A percentile compares a stretch with the other conserved stretches of the same genome.
Evolutionary conservation across 495 filamentous ascomycete genomes (phyloP).

Genomic region (Polyplosphaeria fusca): DNA sequence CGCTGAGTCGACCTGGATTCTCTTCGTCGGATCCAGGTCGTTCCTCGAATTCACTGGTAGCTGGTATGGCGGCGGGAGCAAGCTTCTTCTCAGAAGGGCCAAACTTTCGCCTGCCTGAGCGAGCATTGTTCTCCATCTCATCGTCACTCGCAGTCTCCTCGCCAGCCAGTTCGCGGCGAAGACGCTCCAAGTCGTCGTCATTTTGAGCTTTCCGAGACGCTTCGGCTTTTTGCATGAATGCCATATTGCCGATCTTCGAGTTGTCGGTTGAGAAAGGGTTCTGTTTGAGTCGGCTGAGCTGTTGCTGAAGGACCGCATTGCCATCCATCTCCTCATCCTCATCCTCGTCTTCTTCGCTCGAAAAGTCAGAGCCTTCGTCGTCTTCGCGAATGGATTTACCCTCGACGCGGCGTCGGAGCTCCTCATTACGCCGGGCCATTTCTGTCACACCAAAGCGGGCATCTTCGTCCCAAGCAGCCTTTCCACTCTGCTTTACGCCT

Average conservation of each 20-base stretch:
- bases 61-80: neutral
- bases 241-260: slow-evolving; percentile 65
- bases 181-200: slow-evolving; percentile 70
- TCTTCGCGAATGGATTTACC: slow-evolving; percentile 59
- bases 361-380: slow-evolving; percentile 47
- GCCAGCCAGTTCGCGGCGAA: slow-evolving; percentile 65
- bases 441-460: slow-evolving; percentile 64
- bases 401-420: slow-evolving; percentile 76
- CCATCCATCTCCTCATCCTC: slow-evolving; percentile 55
- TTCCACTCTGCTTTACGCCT: slow-evolving; percentile 64
- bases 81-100: slow-evolving; percentile 32
- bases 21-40: slow-evolving; percentile 54
- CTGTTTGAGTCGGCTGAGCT: slow-evolving; percentile 58
- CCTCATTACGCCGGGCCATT: slow-evolving; percentile 80
- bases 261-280: slow-evolving; percentile 37
- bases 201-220: slow-evolving; percentile 71
- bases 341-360: slow-evolving; percentile 56
- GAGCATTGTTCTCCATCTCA: slow-evolving; percentile 32
- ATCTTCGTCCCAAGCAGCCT: slow-evolving; percentile 44
- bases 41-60: slow-evolving; percentile 60
- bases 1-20: slow-evolving; percentile 34
- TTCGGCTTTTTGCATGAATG: slow-evolving; percentile 91
- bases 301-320: slow-evolving; percentile 50
- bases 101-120: slow-evolving; percentile 41
- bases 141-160: slow-evolving; percentile 47